phyloP scores from a whole-genome alignment of 169 alveolate species.

The Fabrea salina region DNA sequence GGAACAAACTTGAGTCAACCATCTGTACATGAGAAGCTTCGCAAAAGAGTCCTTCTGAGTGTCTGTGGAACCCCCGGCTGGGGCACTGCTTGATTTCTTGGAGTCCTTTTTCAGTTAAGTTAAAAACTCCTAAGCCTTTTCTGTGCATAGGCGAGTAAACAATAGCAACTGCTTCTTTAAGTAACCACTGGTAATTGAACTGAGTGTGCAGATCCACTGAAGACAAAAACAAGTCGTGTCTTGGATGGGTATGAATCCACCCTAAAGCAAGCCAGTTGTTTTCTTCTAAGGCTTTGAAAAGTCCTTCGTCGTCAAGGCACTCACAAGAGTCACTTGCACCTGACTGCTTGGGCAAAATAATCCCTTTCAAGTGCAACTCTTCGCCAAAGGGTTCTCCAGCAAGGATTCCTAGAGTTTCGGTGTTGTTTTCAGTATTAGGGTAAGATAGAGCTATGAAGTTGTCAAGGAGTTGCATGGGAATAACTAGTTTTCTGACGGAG shows the following conservation, averaged over 20 bases:
- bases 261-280: conserved; percentile 48
- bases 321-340: conserved; percentile 46
- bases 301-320: conserved; percentile 39
- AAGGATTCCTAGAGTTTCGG: conserved; percentile 3
- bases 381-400: not conserved
- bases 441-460: not conserved
- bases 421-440: not conserved
- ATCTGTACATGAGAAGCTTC: too few species aligned
- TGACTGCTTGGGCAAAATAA: conserved; percentile 38
- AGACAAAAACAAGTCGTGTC: conserved; percentile 41
- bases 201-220: conserved; percentile 59
- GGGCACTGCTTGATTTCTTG: conserved; percentile 40
- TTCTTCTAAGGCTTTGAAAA: conserved; percentile 29
- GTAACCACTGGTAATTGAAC: conserved; percentile 38
- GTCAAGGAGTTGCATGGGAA: not conserved
- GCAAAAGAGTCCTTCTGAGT: conserved; percentile 8
- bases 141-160: conserved; percentile 54
- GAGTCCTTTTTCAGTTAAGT: conserved; percentile 43
- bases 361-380: not conserved
- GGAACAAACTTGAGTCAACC: too few species aligned
- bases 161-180: conserved; percentile 57
- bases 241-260: conserved; percentile 69
- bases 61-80: conserved; percentile 50
- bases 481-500: not conserved
- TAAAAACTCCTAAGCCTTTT: conserved; percentile 34